These are phyloP conservation scores for Penicillium psychrosexuale DNA, from an alignment of 2,329 filamentous ascomycete species.

Conservation along the genomic window DNA sequence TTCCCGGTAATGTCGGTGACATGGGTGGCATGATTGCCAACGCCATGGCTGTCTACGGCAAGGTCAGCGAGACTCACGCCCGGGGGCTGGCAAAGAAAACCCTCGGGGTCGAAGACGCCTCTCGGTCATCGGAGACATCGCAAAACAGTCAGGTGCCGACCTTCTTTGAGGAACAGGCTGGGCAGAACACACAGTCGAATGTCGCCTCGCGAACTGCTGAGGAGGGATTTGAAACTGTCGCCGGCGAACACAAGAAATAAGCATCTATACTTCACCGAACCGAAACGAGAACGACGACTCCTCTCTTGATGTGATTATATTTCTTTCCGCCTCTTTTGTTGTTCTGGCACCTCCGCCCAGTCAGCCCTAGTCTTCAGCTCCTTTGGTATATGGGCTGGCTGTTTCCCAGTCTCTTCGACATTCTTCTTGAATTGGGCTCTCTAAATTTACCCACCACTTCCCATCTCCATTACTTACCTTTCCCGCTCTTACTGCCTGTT, in stretches of 20 bases:
- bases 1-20: slow-evolving; percentile 95
- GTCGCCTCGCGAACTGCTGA: slow-evolving; percentile 50
- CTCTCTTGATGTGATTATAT: slow-evolving; percentile 6
- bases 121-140: slow-evolving; percentile 9
- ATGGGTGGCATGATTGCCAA: slow-evolving; percentile 96
- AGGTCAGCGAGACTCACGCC: slow-evolving; percentile 77
- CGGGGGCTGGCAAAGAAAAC: slow-evolving; percentile 54
- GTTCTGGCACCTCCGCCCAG: neutral
- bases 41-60: slow-evolving; percentile 91
- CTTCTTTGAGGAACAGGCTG: slow-evolving; percentile 7
- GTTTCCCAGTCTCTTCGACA: slow-evolving; percentile 4
- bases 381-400: neutral
- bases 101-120: slow-evolving; percentile 26
- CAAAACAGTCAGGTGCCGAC: slow-evolving; percentile 23
- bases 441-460: neutral
- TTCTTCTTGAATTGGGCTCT: neutral
- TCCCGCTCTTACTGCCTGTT: neutral
- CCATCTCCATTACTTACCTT: neutral
- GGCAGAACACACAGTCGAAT: slow-evolving; percentile 25
- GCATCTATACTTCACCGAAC: slow-evolving; percentile 1
- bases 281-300: slow-evolving; percentile 12
- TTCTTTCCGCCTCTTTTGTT: neutral
- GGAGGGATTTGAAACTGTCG: slow-evolving; percentile 48
- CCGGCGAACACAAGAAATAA: slow-evolving; percentile 30
- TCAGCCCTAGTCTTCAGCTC: neutral